Conservation (phyloP, 2,329 filamentous ascomycete species). For the Tolypocladium album region DNA sequence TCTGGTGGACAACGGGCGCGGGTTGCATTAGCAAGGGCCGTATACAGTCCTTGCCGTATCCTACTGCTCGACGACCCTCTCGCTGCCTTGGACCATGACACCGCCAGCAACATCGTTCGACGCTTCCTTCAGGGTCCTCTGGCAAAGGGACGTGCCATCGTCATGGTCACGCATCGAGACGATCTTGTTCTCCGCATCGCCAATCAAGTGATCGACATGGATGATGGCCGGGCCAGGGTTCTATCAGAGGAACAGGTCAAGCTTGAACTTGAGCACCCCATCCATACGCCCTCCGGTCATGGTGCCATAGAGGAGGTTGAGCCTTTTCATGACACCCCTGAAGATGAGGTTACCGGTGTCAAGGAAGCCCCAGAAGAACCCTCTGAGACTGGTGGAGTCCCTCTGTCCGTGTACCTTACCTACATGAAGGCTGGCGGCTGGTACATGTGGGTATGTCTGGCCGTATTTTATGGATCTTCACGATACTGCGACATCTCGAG, state of each 20-base stretch:
- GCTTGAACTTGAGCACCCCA: constrained; percentile 25
- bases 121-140: constrained; percentile 50
- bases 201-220: constrained; percentile 61
- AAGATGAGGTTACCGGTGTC: constrained; percentile 8
- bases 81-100: constrained; percentile 52
- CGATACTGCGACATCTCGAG: constrained; percentile 55
- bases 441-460: constrained; percentile 58
- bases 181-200: constrained; percentile 66
- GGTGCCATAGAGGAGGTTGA: constrained; percentile 10
- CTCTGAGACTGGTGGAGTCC: constrained; percentile 54
- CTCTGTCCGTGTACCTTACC: constrained; percentile 67
- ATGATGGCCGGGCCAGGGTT: constrained; percentile 44
- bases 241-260: constrained; percentile 34
- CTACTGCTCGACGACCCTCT: constrained; percentile 53
- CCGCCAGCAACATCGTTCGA: constrained; percentile 50
- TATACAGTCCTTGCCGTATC: constrained; percentile 47
- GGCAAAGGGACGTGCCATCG: constrained; percentile 52
- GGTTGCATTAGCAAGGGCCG: constrained; percentile 50
- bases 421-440: constrained; percentile 76
- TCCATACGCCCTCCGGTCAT: constrained; percentile 14
- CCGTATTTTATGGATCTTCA: constrained; percentile 52
- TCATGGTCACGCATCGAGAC: constrained; percentile 75
- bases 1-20: constrained; percentile 54
- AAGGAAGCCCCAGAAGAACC: constrained; percentile 22
- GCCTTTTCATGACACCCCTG: constrained; percentile 19